A percentile compares a stretch with the other conserved stretches of the same genome.
Conservation (phyloP, 495 filamentous ascomycete genomes). For the Neurospora tetraspora region DNA sequence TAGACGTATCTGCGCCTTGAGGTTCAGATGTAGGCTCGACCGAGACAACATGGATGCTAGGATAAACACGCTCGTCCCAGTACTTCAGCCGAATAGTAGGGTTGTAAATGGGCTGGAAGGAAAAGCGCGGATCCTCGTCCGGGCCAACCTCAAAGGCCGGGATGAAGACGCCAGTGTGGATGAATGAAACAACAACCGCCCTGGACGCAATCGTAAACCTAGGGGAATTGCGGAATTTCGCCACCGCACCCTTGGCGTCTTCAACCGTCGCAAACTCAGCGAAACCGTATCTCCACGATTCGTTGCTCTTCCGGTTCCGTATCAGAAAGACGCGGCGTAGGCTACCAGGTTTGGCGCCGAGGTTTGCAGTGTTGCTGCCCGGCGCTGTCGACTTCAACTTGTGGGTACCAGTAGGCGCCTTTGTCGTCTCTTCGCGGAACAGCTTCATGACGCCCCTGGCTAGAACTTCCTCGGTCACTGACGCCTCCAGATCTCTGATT, state of each 20-base stretch:
- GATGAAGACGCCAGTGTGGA: slow-evolving; percentile 83
- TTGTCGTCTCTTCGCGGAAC: slow-evolving; percentile 38
- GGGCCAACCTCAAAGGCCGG: slow-evolving; percentile 50
- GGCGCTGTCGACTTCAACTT: slow-evolving; percentile 66
- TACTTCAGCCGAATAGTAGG: slow-evolving; percentile 62
- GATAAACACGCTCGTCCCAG: slow-evolving; percentile 76
- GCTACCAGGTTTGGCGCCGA: slow-evolving; percentile 68
- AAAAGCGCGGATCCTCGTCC: slow-evolving; percentile 48
- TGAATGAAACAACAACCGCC: slow-evolving; percentile 63
- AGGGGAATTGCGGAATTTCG: slow-evolving; percentile 62
- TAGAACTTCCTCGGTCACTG: slow-evolving; percentile 67
- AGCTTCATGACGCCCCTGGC: slow-evolving; percentile 74
- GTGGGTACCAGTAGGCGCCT: slow-evolving; percentile 30
- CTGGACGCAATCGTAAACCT: slow-evolving; percentile 81
- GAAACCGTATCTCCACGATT: slow-evolving; percentile 83
- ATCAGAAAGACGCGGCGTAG: slow-evolving; percentile 71
- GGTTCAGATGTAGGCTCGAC: slow-evolving; percentile 27
- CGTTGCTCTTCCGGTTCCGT: slow-evolving; percentile 60
- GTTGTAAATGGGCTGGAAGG: slow-evolving; percentile 66
- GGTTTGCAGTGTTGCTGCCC: slow-evolving; percentile 52
- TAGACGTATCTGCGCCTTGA: slow-evolving; percentile 23
- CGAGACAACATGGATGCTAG: slow-evolving; percentile 54
- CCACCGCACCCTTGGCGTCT: slow-evolving; percentile 70
- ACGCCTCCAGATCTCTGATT: slow-evolving; percentile 61
- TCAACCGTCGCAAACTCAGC: slow-evolving; percentile 70